Evolutionary conservation across 2,329 filamentous ascomycete genomes (phyloP).

Genomic region (Exserohilum rostratum): DNA sequence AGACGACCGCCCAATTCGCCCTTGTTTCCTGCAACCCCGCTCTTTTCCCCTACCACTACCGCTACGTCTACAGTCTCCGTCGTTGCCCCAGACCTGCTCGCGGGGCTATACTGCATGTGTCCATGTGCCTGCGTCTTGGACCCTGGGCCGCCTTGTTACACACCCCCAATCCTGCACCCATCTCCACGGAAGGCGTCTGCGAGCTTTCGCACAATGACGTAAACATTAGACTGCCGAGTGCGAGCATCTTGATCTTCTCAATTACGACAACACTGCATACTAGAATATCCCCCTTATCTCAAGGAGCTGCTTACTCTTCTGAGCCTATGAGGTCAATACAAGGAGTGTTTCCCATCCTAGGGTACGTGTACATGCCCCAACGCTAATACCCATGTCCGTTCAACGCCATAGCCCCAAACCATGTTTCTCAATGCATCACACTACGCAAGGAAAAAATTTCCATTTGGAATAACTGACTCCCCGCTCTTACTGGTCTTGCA

Average conservation of each 20-base stretch:
- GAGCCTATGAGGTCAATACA: neutral
- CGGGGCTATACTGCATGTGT: neutral
- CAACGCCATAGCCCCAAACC: constrained; percentile 2
- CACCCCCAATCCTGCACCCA: too few species aligned
- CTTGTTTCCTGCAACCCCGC: neutral
- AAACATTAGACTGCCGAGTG: neutral
- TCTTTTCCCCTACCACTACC: neutral
- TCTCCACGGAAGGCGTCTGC: neutral
- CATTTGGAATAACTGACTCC: too few species aligned
- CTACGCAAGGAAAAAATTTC: too few species aligned
- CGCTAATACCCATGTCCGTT: neutral
- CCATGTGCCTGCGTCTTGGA: neutral
- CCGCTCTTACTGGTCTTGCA: constrained; percentile 61
- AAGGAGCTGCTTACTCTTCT: neutral
- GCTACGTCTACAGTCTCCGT: too few species aligned
- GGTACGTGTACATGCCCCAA: neutral
- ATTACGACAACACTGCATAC: too few species aligned
- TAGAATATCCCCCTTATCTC: neutral
- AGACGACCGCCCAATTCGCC: neutral
- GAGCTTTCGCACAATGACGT: neutral
- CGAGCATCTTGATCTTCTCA: too few species aligned
- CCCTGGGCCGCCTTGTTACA: too few species aligned
- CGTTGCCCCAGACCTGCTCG: too few species aligned
- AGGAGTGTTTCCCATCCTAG: neutral
- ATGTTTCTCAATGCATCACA: neutral